Percentiles rank a stretch among this genome's conserved stretches.
Evolutionary conservation across 306 rosid genomes (phyloP).

Genomic region (Acmispon strigosus): DNA sequence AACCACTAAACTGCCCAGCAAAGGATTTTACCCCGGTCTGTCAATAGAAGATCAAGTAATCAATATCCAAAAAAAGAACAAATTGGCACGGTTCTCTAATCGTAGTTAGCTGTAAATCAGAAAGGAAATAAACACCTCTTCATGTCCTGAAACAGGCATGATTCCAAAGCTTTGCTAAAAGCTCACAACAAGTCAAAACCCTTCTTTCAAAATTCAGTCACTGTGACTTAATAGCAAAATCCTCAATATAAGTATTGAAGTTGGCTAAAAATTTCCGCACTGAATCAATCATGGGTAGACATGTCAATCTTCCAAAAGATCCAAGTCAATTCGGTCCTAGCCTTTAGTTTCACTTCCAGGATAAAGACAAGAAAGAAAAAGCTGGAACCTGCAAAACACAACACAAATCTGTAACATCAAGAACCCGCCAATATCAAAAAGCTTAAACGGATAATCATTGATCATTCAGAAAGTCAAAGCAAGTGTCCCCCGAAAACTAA

Average conservation of each 20-base stretch:
- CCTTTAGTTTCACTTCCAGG: not conserved
- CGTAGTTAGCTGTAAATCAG: constrained; percentile 52
- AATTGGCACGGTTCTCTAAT: constrained; percentile 37
- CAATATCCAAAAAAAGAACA: constrained; percentile 49
- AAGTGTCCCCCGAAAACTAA: not conserved
- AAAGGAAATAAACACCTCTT: constrained; percentile 81
- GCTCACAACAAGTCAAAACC: constrained; percentile 22
- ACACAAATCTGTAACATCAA: not conserved
- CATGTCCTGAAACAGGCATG: constrained; percentile 79
- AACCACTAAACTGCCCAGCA: constrained; percentile 61
- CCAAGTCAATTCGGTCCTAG: constrained; percentile 3
- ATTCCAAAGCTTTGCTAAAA: constrained; percentile 40
- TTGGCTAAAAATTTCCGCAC: constrained; percentile 7
- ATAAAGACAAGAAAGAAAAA: not conserved
- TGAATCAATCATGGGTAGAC: not conserved
- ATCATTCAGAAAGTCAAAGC: not conserved
- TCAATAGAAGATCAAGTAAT: constrained; percentile 67
- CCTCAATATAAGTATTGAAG: constrained; percentile 13
- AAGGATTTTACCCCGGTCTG: constrained; percentile 78
- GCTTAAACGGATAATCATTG: not conserved
- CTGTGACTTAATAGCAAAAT: constrained; percentile 22
- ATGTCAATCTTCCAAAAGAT: constrained; percentile 12
- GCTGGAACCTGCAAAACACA: constrained; percentile 33
- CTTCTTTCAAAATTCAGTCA: constrained; percentile 22
- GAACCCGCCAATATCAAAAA: not conserved